phyloP scores from a whole-genome alignment of 192 early-diverging fungal genomes.

The Backusella sp. region DNA sequence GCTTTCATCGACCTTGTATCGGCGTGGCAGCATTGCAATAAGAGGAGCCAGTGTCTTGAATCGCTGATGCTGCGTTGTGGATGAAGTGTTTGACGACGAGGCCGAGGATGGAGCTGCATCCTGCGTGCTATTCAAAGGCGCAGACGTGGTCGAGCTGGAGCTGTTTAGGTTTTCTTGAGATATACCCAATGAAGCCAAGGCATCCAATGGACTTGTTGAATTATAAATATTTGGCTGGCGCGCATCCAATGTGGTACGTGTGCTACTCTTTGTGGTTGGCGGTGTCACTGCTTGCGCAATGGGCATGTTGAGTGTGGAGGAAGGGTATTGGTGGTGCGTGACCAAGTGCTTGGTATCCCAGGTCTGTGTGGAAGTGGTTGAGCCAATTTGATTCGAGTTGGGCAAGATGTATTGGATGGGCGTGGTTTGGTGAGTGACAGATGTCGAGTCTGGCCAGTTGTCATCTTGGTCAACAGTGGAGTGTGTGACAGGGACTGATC shows the following conservation, averaged over 20 bases:
- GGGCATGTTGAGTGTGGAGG: conserved; percentile 24
- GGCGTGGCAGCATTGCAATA: conserved; percentile 40
- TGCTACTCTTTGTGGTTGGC: neutral
- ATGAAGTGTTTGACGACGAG: neutral
- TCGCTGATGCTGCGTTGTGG: neutral
- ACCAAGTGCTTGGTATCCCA: conserved; percentile 15
- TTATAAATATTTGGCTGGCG: conserved; percentile 31
- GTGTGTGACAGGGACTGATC: conserved; percentile 19
- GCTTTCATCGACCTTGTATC: conserved; percentile 37
- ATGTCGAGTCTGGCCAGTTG: conserved; percentile 23
- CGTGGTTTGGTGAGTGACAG: conserved; percentile 6
- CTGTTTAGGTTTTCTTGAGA: neutral
- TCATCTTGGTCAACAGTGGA: conserved; percentile 21
- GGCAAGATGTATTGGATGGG: conserved; percentile 33
- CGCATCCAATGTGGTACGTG: neutral
- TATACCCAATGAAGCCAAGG: conserved; percentile 38
- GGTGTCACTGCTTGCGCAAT: conserved; percentile 21
- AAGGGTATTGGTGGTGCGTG: conserved; percentile 29
- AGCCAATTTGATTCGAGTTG: conserved; percentile 24
- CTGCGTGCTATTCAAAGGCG: neutral
- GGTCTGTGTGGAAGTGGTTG: conserved; percentile 9
- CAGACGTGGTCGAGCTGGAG: neutral
- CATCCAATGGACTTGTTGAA: conserved; percentile 47
- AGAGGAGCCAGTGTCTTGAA: conserved; percentile 23
- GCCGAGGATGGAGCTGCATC: neutral